A percentile compares a stretch with the other conserved stretches of the same genome.
Conservation (phyloP, 2,329 filamentous ascomycete genomes). For the Xylariaceae sp. region DNA sequence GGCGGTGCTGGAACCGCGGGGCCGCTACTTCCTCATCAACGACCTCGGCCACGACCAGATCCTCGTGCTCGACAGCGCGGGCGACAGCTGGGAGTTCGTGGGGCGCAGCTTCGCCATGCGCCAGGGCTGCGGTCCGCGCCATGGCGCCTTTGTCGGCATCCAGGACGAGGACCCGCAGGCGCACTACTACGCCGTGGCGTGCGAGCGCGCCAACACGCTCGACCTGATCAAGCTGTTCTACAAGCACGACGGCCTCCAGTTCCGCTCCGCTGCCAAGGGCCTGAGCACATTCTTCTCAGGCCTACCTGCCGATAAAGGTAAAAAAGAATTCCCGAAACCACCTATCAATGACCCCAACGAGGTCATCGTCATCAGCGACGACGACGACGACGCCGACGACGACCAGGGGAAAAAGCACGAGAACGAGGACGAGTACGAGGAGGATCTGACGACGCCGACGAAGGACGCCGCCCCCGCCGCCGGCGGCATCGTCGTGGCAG, state of each 20-base stretch:
- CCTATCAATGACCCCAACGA: too few relatives aligned
- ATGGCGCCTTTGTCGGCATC: conserved; percentile 38
- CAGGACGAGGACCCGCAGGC: too few relatives aligned
- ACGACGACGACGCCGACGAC: too few relatives aligned
- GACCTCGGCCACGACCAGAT: conserved; percentile 43
- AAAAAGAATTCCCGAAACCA: too few relatives aligned
- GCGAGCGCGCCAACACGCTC: conserved; percentile 38
- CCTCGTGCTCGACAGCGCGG: conserved; percentile 35
- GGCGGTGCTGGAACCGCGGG: conserved; percentile 39
- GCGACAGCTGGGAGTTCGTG: conserved; percentile 31
- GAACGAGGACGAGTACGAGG: too few relatives aligned
- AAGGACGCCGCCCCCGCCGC: conserved; percentile 32
- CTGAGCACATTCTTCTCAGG: conserved; percentile 33
- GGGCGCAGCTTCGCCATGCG: conserved; percentile 27
- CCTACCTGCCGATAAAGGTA: conserved; percentile 27
- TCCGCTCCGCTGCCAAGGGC: conserved; percentile 29
- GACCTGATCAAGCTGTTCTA: conserved; percentile 35
- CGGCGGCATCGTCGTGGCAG: conserved; percentile 36
- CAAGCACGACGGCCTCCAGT: conserved; percentile 24
- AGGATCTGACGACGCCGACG: too few relatives aligned
- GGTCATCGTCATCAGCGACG: too few relatives aligned
- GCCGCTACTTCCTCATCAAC: conserved; percentile 40
- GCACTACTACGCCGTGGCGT: conserved; percentile 39
- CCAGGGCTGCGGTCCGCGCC: conserved; percentile 40
- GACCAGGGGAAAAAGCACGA: too few relatives aligned